Evolutionary conservation across 352 stramenopile genomes (phyloP).

Genomic region (Discostella stelligera): DNA sequence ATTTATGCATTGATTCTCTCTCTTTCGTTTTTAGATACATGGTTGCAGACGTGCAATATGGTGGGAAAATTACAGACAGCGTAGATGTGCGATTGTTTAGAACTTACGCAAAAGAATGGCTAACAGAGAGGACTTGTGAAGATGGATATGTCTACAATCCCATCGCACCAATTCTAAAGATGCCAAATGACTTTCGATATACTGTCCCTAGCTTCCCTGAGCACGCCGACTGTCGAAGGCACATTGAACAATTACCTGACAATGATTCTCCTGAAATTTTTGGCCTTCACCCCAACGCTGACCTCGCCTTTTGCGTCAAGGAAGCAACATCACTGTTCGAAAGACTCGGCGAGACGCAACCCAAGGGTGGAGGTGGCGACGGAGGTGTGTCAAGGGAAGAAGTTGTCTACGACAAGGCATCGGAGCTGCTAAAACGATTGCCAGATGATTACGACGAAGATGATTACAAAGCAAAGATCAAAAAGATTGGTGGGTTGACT

Average conservation of each 20-base stretch:
- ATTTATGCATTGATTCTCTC: background rate
- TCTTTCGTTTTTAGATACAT: conserved; percentile 85
- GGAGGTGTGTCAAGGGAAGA: conserved; percentile 92
- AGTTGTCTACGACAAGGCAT: conserved; percentile 93
- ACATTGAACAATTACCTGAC: conserved; percentile 92
- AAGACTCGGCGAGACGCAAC: conserved; percentile 94
- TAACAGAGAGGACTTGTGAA: conserved; percentile 87
- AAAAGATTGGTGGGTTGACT: conserved; percentile 92
- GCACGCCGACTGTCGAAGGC: conserved; percentile 94
- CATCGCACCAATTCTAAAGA: conserved; percentile 90
- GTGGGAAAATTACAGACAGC: conserved; percentile 98
- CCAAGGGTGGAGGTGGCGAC: conserved; percentile 88
- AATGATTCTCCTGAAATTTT: conserved; percentile 99
- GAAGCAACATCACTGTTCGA: conserved; percentile 92
- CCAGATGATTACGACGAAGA: conserved; percentile 97
- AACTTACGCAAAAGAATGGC: conserved; percentile 95
- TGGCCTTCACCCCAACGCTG: conserved; percentile 96
- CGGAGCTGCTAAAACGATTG: conserved; percentile 91
- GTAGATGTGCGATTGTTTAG: conserved; percentile 96
- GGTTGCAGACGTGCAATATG: conserved; percentile 97
- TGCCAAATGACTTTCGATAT: conserved; percentile 96
- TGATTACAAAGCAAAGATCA: conserved; percentile 96
- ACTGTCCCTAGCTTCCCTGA: conserved; percentile 87
- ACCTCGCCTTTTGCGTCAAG: conserved; percentile 97
- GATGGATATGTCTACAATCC: conserved; percentile 94